Base-by-base conservation (phyloP, 805 yeast species). In the Monosporozyma yasuniensis region DNA sequence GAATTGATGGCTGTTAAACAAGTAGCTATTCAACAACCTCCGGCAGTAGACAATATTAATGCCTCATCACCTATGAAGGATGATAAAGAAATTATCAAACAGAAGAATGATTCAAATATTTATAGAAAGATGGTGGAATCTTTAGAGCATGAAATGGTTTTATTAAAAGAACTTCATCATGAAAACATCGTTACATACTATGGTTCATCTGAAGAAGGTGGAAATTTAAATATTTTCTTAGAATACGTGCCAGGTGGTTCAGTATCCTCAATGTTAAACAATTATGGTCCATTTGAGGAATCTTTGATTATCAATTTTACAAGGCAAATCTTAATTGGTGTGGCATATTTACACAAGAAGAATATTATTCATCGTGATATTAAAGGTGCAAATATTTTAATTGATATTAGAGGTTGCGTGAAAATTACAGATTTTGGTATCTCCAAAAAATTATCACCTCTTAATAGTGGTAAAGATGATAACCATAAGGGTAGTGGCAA, bases 1-100 rank as follows among this genome's bases (percentile, higher is more conserved):
- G 98, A 89, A 63, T 72, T 93, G 47, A 87, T 91, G 96, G 99
- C 98, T 0, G 96, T 93, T 18, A 93, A 93, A 62, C 96, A 90
- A 64, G 96, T 93, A 1, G 84, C 83, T 44, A 64, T 90, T 16
- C 74, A 61, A 19, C 48, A 54, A 23, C 38, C 42, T 4, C 37
- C 50, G n/a, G n/a, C 39, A 21, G 38, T 34, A 9, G 49, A 27
- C 12, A 50, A 37, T 6, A 57, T 54, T 18, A 64, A 53, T 44
- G 27, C 9, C 3, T 21, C 42, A 5, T 10, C 25, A 8, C 27
- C 42, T 21, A 19, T 21, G 22, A 39, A 39, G 8, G n/a, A 39
- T 21, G 42, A 39, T 39, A 53, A 52, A 37, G 50, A 51, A 10
- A 59, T 56, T 32, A n/a, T 44, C 44, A 56, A 55, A 41, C 51